Evolutionary conservation across 129 eudicot genomes (phyloP).

Genomic region (Centaurea solstitialis): DNA sequence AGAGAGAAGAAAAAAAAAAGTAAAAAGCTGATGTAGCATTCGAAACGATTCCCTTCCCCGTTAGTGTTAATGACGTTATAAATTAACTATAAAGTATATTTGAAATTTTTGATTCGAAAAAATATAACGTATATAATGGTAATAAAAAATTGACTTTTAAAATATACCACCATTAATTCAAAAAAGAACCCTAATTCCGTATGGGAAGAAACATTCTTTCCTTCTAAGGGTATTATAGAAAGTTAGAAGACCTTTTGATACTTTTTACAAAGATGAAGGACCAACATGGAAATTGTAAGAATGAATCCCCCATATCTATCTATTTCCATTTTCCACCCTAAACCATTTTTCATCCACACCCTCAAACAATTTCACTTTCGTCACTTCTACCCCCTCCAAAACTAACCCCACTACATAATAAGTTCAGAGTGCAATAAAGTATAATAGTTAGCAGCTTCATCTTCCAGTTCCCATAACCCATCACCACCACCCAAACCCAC

Average conservation of each 20-base stretch:
- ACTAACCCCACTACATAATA: slow-evolving; percentile 37
- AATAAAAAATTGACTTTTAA: too few species aligned
- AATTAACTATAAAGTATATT: too few species aligned
- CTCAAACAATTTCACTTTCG: slow-evolving; percentile 14
- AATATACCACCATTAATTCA: too few species aligned
- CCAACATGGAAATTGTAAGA: slow-evolving; percentile 23
- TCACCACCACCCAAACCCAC: slow-evolving; percentile 35
- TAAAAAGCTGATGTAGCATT: too few species aligned
- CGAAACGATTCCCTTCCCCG: too few species aligned
- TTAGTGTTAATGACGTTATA: too few species aligned
- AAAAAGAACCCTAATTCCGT: too few species aligned
- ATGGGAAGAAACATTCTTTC: background rate
- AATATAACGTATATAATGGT: too few species aligned
- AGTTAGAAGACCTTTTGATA: slow-evolving; percentile 22
- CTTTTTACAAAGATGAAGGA: slow-evolving; percentile 22
- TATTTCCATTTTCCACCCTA: slow-evolving; percentile 18
- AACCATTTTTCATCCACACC: background rate
- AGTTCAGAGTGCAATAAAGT: slow-evolving; percentile 63
- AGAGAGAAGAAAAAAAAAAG: too few species aligned
- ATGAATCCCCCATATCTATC: slow-evolving; percentile 28
- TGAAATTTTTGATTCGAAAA: too few species aligned
- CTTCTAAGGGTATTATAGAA: background rate
- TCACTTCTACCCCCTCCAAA: slow-evolving; percentile 26
- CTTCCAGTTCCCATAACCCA: slow-evolving; percentile 75
- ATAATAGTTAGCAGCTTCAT: slow-evolving; percentile 70